Base-by-base conservation (phyloP, 2,329 filamentous ascomycete species). In the Passalora sequoiae region DNA sequence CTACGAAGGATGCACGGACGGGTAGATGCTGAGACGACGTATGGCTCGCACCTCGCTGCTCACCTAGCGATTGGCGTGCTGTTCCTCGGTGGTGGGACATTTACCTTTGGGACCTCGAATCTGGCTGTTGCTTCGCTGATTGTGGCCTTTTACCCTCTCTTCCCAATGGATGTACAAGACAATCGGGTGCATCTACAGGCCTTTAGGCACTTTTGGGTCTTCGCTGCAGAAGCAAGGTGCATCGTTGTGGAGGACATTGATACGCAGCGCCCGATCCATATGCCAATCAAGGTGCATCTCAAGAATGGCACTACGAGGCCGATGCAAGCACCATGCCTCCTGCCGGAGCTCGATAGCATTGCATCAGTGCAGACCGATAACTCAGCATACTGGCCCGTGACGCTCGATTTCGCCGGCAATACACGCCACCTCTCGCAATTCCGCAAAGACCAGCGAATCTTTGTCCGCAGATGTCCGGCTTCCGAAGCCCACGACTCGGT, bases 191-290 rank as follows among this genome's bases (percentile, higher is more conserved):
- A 98, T 59, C 75, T 98, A 4, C 92, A 98, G 69, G 92, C 94
- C 3, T 92, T 98, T 69, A 81, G 94, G 4, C 91, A 98, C 66
- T 86, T 98, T 60, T 98, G 92, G 92, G 91, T 95, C 8, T 75
- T 98, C 3, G 92, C 92, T 1, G 84, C 86, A 0, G 92, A 98
- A 59, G 80, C 88, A 7, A 80, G 94, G 39, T 97, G 91, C 61
- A 76, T 98, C 0, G 80, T 98, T 1, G 79, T 87, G 13, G 86
- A 91, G 49, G 92, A 98, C 55, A 78, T 92, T 3, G 82, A 92
- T 46, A 94, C 87, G 0, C 81, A 84, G 29, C 81, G 88, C 31
- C 85, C 89, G 0, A 78, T 95, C 37, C 78, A 81, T 6, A 59
- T 63, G 51, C 59, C 57, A 3, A 49, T 61, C n/a, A 53, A 55